Evolutionary conservation across 176 grass and related monocot genomes (phyloP), one percentile per base, ranked within the genome.

Genomic region (Leersia perrieri): DNA sequence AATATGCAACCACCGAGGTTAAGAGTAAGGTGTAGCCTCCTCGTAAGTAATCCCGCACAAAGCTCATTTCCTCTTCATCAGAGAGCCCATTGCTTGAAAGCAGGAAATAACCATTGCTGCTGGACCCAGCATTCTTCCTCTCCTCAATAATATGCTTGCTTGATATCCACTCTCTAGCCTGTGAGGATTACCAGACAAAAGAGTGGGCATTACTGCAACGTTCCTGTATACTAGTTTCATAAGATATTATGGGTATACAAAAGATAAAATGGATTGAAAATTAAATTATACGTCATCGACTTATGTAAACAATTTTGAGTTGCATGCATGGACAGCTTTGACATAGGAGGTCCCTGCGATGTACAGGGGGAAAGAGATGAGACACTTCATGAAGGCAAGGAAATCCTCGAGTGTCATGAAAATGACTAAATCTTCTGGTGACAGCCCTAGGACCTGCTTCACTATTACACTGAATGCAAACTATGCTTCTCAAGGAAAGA

Each of bases 391-490:
- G 76, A 97, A 97, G 51, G 91, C 84, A 38, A 93, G 86, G 82
- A 97, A 97, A 84, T 97, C 91, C 72, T 97, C 88, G 23, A 97
- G 94, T 68, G 93, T 93, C 74, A 60, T 91, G 33, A 66, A 83
- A 49, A 88, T 91, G 36, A 89, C 80, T 4, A 88, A 79, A 67
- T 93, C 94, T 74, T 93, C 94, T 72, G 83, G 73, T 47, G 94
- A 91, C 69, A 97, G 84, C 27, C 91, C 94, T 62, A 97, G 86
- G 31, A 97, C 94, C 89, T 97, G 91, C 74, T 97, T 97, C 86
- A 97, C 94, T 91, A 97, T 97, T 76, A 97, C 94, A 74, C 88
- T 97, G 91, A 97, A 97, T 29, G 94, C 90, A 23, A 97, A 97
- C 94, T 97, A 83, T 79, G 85, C 30, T 75, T 67, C 65, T 60